These are phyloP conservation scores for Cytospora chrysosperma DNA, from an alignment of 2,329 filamentous ascomycete species.

Conservation along the genomic window DNA sequence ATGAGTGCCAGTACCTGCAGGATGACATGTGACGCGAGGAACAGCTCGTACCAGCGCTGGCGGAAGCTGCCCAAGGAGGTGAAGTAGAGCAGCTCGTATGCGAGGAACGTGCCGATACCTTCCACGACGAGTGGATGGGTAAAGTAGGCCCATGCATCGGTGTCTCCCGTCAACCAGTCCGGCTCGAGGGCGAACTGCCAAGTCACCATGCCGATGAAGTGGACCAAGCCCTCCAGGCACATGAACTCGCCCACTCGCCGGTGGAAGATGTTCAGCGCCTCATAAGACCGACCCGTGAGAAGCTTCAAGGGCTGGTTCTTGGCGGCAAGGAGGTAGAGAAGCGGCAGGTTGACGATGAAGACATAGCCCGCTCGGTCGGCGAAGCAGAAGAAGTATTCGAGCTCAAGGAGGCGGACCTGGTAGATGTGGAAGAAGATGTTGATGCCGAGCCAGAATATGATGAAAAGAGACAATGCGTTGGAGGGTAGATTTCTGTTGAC, in stretches of 20 bases:
- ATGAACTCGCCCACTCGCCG: constrained; percentile 61
- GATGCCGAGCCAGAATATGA: constrained; percentile 50
- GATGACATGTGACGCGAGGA: constrained; percentile 57
- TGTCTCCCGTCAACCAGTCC: constrained; percentile 40
- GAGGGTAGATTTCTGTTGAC: constrained; percentile 56
- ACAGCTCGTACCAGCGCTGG: constrained; percentile 61
- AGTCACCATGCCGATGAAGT: constrained; percentile 53
- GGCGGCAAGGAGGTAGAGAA: constrained; percentile 62
- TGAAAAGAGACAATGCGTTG: constrained; percentile 53
- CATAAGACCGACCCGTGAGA: constrained; percentile 64
- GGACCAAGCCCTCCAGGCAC: constrained; percentile 58
- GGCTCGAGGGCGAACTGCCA: constrained; percentile 54
- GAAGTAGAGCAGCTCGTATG: constrained; percentile 62
- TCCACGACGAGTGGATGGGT: constrained; percentile 50
- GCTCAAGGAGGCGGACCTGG: constrained; percentile 42
- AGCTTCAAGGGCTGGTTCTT: constrained; percentile 64
- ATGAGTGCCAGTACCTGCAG: constrained; percentile 55
- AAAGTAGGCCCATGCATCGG: constrained; percentile 48
- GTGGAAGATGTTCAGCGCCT: constrained; percentile 65
- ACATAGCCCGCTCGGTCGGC: constrained; percentile 57
- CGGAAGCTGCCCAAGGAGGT: constrained; percentile 61
- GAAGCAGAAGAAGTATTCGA: constrained; percentile 55
- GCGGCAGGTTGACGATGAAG: constrained; percentile 48
- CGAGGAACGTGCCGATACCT: constrained; percentile 53
- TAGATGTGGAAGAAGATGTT: constrained; percentile 60